Evolutionary conservation across 495 filamentous ascomycete genomes (phyloP).

Genomic region (Aspergillus asperescens): DNA sequence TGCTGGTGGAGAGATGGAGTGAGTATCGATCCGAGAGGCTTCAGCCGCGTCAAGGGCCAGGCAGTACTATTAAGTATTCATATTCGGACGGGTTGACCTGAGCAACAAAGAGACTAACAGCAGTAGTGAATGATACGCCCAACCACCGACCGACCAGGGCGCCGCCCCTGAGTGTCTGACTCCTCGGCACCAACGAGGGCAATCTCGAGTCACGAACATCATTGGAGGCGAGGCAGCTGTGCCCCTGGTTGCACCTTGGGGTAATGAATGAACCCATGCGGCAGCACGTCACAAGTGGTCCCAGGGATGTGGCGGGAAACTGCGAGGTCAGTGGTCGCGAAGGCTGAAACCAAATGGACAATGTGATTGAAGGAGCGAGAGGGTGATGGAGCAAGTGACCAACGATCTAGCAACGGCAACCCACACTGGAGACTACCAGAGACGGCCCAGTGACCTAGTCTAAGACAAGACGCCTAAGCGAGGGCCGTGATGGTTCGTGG

Average conservation of each 20-base stretch:
- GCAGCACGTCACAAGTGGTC: background rate
- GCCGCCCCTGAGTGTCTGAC: too few species aligned
- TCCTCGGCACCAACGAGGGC: slow-evolving; percentile 2
- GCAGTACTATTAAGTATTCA: slow-evolving; percentile 7
- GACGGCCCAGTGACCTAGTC: too few species aligned
- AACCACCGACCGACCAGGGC: background rate
- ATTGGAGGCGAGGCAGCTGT: slow-evolving; percentile 11
- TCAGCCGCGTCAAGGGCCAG: slow-evolving; percentile 5
- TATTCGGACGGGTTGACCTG: too few species aligned
- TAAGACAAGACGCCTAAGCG: slow-evolving; percentile 7
- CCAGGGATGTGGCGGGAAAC: background rate
- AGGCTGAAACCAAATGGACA: slow-evolving; percentile 18
- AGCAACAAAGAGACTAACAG: background rate
- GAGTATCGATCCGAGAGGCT: slow-evolving; percentile 3
- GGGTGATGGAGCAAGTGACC: slow-evolving; percentile 1
- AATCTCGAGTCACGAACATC: slow-evolving; percentile 2
- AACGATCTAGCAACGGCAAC: slow-evolving; percentile 15
- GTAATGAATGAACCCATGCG: background rate
- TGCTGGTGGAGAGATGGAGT: background rate
- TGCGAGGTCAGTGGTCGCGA: background rate
- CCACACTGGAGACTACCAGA: too few species aligned
- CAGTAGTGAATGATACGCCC: background rate
- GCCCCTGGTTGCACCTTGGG: slow-evolving; percentile 11
- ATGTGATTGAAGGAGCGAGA: slow-evolving; percentile 20
- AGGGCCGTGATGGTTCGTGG: slow-evolving; percentile 12